These are phyloP conservation scores for Suillus subluteus DNA, from an alignment of 768 basidiomycete species.

Conservation along the genomic window DNA sequence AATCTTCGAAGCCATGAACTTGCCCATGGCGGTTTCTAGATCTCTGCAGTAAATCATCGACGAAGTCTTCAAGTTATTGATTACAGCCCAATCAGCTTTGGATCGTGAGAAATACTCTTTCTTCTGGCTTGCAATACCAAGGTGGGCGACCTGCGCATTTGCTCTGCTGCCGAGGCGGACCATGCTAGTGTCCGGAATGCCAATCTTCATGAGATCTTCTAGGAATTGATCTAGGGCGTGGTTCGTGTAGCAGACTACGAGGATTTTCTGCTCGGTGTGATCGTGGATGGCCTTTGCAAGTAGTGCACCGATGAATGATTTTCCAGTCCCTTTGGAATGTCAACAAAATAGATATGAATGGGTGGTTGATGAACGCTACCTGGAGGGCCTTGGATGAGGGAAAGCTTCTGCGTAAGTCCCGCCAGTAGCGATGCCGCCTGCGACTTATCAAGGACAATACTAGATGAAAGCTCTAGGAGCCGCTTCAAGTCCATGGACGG, in stretches of 20 bases:
- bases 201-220: conserved; percentile 61
- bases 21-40: conserved; percentile 35
- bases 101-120: conserved; percentile 24
- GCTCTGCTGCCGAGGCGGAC: conserved; percentile 65
- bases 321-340: conserved; percentile 60
- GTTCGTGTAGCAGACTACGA: conserved; percentile 76
- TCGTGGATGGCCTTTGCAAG: conserved; percentile 63
- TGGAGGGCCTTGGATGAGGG: conserved; percentile 73
- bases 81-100: conserved; percentile 43
- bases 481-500: conserved; percentile 44
- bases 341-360: background rate
- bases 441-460: conserved; percentile 53
- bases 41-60: conserved; percentile 9
- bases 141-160: conserved; percentile 45
- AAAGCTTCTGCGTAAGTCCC: conserved; percentile 58
- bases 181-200: conserved; percentile 51
- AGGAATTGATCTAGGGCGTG: conserved; percentile 77
- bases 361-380: conserved; percentile 42
- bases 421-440: conserved; percentile 50
- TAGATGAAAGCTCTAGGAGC: conserved; percentile 39
- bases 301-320: conserved; percentile 73
- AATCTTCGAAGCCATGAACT: conserved; percentile 28
- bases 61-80: conserved; percentile 42
- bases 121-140: conserved; percentile 42
- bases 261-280: conserved; percentile 49